These are phyloP conservation scores for Entomortierella chlamydospora DNA, from an alignment of 192 early-diverging fungal genomes.

Conservation along the genomic window DNA sequence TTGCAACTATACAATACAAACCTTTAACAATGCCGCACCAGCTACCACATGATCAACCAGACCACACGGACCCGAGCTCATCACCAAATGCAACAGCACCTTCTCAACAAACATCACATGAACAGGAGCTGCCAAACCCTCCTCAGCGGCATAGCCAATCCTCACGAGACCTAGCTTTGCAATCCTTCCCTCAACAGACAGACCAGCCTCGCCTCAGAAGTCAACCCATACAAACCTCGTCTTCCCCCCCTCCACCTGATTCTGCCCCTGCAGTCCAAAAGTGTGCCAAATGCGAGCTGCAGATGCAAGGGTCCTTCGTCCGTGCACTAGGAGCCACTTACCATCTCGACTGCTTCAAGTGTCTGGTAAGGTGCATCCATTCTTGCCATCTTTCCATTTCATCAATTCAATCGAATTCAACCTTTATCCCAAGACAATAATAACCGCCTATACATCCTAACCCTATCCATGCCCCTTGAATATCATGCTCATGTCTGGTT, in stretches of 20 bases:
- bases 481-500: conserved; percentile 1
- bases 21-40: conserved; percentile 11
- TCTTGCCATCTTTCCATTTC: not conserved
- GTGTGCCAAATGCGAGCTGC: conserved; percentile 75
- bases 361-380: conserved; percentile 70
- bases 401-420: too few species aligned
- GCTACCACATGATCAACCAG: conserved; percentile 21
- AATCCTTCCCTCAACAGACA: conserved; percentile 27
- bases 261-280: conserved; percentile 28
- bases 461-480: not conserved
- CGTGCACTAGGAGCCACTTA: conserved; percentile 85
- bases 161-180: conserved; percentile 25
- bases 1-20: not conserved
- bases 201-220: conserved; percentile 30
- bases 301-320: conserved; percentile 91
- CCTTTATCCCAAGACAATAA: too few species aligned
- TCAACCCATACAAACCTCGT: conserved; percentile 30
- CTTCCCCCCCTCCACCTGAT: conserved; percentile 11
- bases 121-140: not conserved
- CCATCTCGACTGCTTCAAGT: conserved; percentile 96
- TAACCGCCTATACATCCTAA: not conserved
- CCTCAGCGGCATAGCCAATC: conserved; percentile 20
- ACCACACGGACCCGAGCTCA: not conserved
- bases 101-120: not conserved
- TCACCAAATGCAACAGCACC: not conserved